These are phyloP conservation scores for Leccinum broughii DNA, from an alignment of 768 basidiomycete genomes.

Conservation along the genomic window DNA sequence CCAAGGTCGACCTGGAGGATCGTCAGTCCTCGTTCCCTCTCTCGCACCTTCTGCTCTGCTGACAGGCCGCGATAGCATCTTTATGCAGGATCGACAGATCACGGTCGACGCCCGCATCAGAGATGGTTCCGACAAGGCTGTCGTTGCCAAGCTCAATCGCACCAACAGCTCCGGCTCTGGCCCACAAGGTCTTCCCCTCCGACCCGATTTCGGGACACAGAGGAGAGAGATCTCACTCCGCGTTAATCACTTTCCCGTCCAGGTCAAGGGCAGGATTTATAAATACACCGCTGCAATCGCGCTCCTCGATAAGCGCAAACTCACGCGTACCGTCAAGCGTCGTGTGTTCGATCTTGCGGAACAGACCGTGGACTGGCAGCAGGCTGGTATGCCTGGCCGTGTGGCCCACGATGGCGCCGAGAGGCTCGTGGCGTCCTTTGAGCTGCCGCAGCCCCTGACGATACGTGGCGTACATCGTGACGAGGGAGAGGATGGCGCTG, in stretches of 20 bases:
- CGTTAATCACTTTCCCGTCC: constrained; percentile 50
- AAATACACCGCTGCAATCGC: constrained; percentile 39
- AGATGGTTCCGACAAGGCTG: constrained; percentile 40
- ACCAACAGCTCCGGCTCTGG: not conserved
- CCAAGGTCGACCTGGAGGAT: constrained; percentile 19
- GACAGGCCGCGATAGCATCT: constrained; percentile 17
- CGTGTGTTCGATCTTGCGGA: constrained; percentile 50
- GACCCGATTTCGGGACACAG: constrained; percentile 45
- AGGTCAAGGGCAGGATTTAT: constrained; percentile 37
- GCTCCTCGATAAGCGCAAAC: constrained; percentile 21
- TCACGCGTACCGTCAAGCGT: constrained; percentile 38
- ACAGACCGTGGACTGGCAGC: constrained; percentile 36
- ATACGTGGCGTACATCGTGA: constrained; percentile 41
- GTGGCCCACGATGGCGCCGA: constrained; percentile 49
- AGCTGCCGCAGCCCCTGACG: constrained; percentile 42
- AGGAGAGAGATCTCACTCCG: constrained; percentile 45
- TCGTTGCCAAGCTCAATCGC: constrained; percentile 23
- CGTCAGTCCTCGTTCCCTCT: constrained; percentile 13
- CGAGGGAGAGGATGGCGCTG: constrained; percentile 34
- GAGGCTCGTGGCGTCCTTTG: constrained; percentile 41
- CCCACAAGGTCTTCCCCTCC: constrained; percentile 37
- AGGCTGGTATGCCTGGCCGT: constrained; percentile 34
- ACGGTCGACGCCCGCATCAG: constrained; percentile 56
- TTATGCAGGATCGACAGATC: constrained; percentile 37
- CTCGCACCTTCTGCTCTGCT: not conserved